Base-by-base conservation (phyloP, 148 eudicot species). In the Rhododendron griersonianum region DNA sequence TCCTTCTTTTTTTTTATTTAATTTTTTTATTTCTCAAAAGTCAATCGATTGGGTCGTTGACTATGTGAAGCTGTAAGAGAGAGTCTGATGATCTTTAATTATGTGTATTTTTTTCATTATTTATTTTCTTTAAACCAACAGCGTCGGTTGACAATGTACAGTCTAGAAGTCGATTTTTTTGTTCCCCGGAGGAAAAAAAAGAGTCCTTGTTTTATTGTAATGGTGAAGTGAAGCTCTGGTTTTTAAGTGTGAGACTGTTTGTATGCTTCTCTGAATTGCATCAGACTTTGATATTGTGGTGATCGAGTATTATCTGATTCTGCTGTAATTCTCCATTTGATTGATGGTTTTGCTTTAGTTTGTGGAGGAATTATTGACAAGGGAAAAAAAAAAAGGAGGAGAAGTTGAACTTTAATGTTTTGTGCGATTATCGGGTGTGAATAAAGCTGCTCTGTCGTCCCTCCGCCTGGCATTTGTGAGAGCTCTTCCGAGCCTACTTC, bases 141-240 rank as follows among this genome's bases (percentile, higher is more conserved):
- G 69, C 37, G 81, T 84, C 44, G 82, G 81, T 84, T 80, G 86
- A 81, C 30, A 61, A 57, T 89, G 86, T 87, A 89, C 44, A 78
- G 84, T 76, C 37, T 77, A 30, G 83, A 71, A 71, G 76, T 33
- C 39, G 41, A 30, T 71, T 30, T 71, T 30, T 30, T 71, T 13
- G 6, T 35, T 13, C 5, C 39, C 76, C 35, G 0, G 14, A 6
- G 15, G 2, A 19, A 57, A 18, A 19, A 30, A 28, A 13, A 7
- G 86, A 53, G 59, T 75, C 71, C 71, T 78, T 57, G 82, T 77
- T 89, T 76, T 89, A 21, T 86, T 89, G 81, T 84, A 89, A 73
- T 84, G 88, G 67, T 82, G 53, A 86, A 71, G 76, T 71, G 76
- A 28, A 85, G 65, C 81, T 67, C 41, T 77, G 76, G 57, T 47